Percentiles rank a stretch among this genome's conserved stretches.
These are phyloP conservation scores for Stromatinia cepivora DNA, from an alignment of 2,329 filamentous ascomycete genomes.

Conservation along the genomic window DNA sequence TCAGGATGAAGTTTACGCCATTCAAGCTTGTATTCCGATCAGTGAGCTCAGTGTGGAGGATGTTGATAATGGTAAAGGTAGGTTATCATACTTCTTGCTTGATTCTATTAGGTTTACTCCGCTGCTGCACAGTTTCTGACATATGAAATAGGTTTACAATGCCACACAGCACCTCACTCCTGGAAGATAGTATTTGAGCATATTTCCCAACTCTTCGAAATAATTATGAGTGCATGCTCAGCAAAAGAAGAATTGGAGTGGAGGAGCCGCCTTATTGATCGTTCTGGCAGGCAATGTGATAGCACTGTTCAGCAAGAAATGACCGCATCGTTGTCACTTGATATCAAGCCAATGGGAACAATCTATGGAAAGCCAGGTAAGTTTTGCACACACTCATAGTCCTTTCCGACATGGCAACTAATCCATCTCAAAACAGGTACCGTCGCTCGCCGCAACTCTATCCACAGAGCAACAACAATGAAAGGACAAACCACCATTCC, in stretches of 20 bases:
- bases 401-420: neutral
- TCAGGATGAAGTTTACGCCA: slow-evolving; percentile 66
- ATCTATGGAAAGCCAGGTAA: slow-evolving; percentile 72
- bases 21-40: slow-evolving; percentile 73
- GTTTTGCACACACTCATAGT: slow-evolving; percentile 24
- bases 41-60: slow-evolving; percentile 67
- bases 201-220: slow-evolving; percentile 74
- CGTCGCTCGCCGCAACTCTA: slow-evolving; percentile 68
- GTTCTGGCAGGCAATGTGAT: slow-evolving; percentile 51
- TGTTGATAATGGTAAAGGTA: slow-evolving; percentile 73
- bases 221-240: slow-evolving; percentile 85
- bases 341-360: slow-evolving; percentile 72
- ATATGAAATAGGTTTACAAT: slow-evolving; percentile 68
- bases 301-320: slow-evolving; percentile 50
- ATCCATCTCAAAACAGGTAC: slow-evolving; percentile 48
- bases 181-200: slow-evolving; percentile 91
- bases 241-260: slow-evolving; percentile 77
- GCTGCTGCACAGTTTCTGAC: neutral
- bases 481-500: slow-evolving; percentile 62
- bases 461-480: slow-evolving; percentile 75
- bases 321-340: slow-evolving; percentile 64
- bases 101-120: neutral
- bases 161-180: slow-evolving; percentile 79
- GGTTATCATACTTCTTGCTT: neutral
- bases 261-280: slow-evolving; percentile 64